Evolutionary conservation across 768 basidiomycete genomes (phyloP), one percentile per base, ranked within the genome.

Genomic region (Suillus spraguei): DNA sequence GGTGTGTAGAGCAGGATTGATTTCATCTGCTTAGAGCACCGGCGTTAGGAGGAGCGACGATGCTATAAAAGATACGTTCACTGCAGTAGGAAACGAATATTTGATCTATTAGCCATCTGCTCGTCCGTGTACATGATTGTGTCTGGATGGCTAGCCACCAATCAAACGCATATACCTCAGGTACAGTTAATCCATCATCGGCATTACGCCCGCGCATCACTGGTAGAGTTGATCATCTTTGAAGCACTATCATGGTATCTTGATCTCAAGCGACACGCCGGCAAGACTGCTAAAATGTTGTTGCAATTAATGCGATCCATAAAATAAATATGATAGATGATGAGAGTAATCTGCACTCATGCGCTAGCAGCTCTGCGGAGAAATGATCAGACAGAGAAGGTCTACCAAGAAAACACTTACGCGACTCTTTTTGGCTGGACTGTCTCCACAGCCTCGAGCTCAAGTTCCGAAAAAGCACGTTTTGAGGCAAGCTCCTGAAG

Each of bases 1-100:
- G 83, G 79, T 9, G 83, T 81, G 63, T 85, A 86, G 69, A 90
- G n/a, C 13, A 22, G 14, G 3, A 87, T 82, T 11, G 89, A 89
- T 71, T 89, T 87, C 67, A 91, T 87, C 39, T 83, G 83, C 52
- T 82, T 85, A n/a, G 71, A 76, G 41, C 68, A 66, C 33, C 67
- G 59, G 44, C 50, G 46, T 32, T 38, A 1, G 64, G 47, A 22
- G 66, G 53, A 38, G 67, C 60, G 39, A 66, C 62, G 65, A 67
- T 65, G 20, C 65, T 72, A 4, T 64, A 60, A 7, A 49, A 49
- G 14, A 22, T 49, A 24, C 24, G 9, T 28, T 46, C 24, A 28
- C 28, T 28, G 24, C 16, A 28, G 9, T 28, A 52, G 16, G 28
- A 32, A 52, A 50, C 16, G 8, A 4, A 28, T 49, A 17, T 7